These are phyloP conservation scores for Rhodotorula sp. DNA, from an alignment of 1,284 basidiomycete species.

Conservation along the genomic window DNA sequence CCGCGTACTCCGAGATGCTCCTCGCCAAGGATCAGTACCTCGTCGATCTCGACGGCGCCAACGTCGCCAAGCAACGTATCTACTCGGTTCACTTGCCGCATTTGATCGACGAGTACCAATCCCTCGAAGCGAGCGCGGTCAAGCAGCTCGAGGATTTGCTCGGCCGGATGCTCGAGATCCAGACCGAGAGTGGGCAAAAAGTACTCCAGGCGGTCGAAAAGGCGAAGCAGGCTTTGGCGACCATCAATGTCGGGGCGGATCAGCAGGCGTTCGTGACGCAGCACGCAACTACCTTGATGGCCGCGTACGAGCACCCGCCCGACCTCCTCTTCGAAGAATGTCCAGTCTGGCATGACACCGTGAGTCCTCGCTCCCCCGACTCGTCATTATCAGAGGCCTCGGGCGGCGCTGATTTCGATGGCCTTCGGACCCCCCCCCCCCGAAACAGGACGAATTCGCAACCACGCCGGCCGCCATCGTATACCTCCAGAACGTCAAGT, in stretches of 20 bases:
- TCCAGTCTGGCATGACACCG: constrained; percentile 38
- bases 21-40: constrained; percentile 35
- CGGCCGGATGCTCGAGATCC: constrained; percentile 8
- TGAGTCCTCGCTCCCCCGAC: constrained; percentile 1
- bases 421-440: too few species aligned
- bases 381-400: too few species aligned
- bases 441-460: constrained; percentile 29
- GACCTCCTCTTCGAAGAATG: constrained; percentile 36
- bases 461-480: constrained; percentile 10
- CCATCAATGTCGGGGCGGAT: constrained; percentile 27
- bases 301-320: constrained; percentile 31
- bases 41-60: constrained; percentile 30
- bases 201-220: not conserved
- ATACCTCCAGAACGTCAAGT: constrained; percentile 38
- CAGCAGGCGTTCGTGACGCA: constrained; percentile 26
- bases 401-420: too few species aligned
- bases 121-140: constrained; percentile 24
- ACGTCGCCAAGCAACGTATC: constrained; percentile 28
- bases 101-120: constrained; percentile 37
- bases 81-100: constrained; percentile 33
- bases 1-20: constrained; percentile 29
- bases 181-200: constrained; percentile 13
- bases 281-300: constrained; percentile 6
- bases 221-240: constrained; percentile 6
- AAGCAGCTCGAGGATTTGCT: constrained; percentile 20